Base-by-base conservation (phyloP, 1,284 basidiomycete species). In the Entoloma clypeatum region DNA sequence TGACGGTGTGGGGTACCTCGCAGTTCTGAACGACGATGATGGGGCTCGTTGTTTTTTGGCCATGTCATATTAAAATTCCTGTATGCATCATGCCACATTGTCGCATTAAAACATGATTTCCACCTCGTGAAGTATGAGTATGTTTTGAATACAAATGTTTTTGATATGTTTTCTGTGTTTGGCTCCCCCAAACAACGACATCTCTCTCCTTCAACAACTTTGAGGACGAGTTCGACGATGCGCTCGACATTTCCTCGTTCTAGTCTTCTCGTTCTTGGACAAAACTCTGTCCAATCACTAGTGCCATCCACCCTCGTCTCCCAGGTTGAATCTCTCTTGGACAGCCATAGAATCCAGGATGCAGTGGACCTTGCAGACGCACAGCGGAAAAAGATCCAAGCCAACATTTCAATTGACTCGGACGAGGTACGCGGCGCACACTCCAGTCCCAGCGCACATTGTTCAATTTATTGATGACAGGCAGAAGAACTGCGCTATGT, bases 271-370 rank as follows among this genome's bases (percentile, higher is more conserved):
- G 64, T 90, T 5, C 66, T 86, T 14, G 79, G 79, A 4, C 57
- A 67, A 22, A 77, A 78, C 52, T 75, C 75, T 5, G 58, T 91
- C 8, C 72, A 81, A 38, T 79, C 85, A 1, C 71, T 92, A 9
- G 71, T 86, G 11, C 81, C 81, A 0, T 76, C 83, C 7, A 86
- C 85, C 1, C 67, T 86, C 30, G 77, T 85, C 39, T 79, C 82
- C 1, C 86, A 88, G 59, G 75, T 77, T 18, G 86, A 90, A 50
- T 74, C 78, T 1, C 60, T 89, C 25, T 68, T 92, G 13, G 75
- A 80, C 36, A 73, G 65, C 45, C 81, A 82, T 49, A 67, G 72
- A 42, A 69, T 86, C 7, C 69, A 78, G 44, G 85, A 90, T 56
- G 83, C 76, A 1, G 68, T 76, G 19, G 69, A 71, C 23, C 60